These are phyloP conservation scores for Drosera spatulata DNA, from an alignment of 179 eudicot genomes.

Conservation along the genomic window DNA sequence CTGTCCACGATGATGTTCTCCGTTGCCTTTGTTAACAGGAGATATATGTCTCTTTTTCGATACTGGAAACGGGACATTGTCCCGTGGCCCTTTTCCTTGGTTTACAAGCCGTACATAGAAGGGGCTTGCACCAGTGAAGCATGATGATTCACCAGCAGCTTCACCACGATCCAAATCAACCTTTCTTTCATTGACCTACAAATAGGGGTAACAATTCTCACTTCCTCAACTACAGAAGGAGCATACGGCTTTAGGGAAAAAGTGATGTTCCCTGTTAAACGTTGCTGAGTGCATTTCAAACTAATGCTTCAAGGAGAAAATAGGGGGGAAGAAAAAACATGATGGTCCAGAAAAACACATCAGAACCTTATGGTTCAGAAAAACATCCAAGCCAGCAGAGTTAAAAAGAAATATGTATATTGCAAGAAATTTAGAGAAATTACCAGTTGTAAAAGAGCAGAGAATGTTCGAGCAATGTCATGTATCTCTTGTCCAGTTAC, in stretches of 20 bases:
- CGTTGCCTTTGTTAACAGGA: constrained; percentile 20
- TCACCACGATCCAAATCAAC: constrained; percentile 44
- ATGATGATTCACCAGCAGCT: constrained; percentile 22
- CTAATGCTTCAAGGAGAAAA: no score
- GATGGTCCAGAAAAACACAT: not conserved
- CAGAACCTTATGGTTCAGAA: not conserved
- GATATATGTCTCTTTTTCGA: constrained; percentile 62
- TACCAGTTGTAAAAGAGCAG: constrained; percentile 92
- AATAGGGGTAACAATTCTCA: not conserved
- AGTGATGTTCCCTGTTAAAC: no score
- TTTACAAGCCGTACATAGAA: constrained; percentile 48
- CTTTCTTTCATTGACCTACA: constrained; percentile 72
- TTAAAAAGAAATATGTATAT: not conserved
- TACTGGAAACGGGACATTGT: constrained; percentile 22
- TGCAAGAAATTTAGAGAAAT: constrained; percentile 4
- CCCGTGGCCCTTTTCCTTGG: constrained; percentile 25
- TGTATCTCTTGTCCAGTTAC: constrained; percentile 74
- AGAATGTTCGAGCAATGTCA: constrained; percentile 78
- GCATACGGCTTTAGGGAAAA: not conserved
- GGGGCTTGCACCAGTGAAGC: constrained; percentile 57
- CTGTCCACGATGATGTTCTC: constrained; percentile 16
- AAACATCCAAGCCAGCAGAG: not conserved
- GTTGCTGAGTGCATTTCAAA: no score
- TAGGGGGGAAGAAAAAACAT: no score
- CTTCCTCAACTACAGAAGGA: not conserved